These are phyloP conservation scores for Aspergillus bertholletiae DNA, from an alignment of 495 filamentous ascomycete genomes.

Conservation along the genomic window DNA sequence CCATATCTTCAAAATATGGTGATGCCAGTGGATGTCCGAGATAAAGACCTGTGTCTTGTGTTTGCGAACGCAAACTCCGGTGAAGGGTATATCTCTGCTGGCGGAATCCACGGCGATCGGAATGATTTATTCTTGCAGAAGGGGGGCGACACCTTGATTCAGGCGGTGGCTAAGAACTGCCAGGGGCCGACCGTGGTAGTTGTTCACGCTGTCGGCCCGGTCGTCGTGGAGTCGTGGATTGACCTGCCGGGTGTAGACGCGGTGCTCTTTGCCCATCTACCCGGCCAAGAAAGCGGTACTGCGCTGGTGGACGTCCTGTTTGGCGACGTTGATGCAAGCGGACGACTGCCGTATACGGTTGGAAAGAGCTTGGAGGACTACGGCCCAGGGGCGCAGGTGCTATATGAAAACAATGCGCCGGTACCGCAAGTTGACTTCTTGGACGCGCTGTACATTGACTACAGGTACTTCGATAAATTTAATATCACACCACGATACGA, in stretches of 20 bases:
- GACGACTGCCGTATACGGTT: conserved; percentile 86
- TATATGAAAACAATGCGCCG: conserved; percentile 68
- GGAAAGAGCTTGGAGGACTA: conserved; percentile 79
- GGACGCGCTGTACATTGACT: conserved; percentile 85
- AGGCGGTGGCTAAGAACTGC: conserved; percentile 67
- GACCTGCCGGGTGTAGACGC: conserved; percentile 75
- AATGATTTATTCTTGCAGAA: conserved; percentile 77
- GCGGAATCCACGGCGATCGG: conserved; percentile 73
- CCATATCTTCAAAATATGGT: conserved; percentile 59
- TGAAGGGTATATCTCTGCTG: conserved; percentile 61
- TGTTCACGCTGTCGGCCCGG: conserved; percentile 87
- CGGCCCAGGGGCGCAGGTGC: conserved; percentile 69
- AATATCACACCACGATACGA: conserved; percentile 64
- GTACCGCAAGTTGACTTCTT: conserved; percentile 81
- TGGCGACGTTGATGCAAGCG: conserved; percentile 80
- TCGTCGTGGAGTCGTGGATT: conserved; percentile 81
- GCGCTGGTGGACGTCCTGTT: conserved; percentile 82
- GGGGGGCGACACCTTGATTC: conserved; percentile 69
- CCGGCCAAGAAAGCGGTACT: conserved; percentile 86
- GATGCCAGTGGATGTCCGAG: conserved; percentile 28
- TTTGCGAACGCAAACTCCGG: conserved; percentile 62
- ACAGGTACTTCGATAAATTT: conserved; percentile 82
- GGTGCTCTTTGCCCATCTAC: conserved; percentile 81
- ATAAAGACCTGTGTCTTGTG: conserved; percentile 64
- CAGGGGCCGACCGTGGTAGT: conserved; percentile 76